phyloP scores from a whole-genome alignment of 768 basidiomycete species.

The Mycena metata region DNA sequence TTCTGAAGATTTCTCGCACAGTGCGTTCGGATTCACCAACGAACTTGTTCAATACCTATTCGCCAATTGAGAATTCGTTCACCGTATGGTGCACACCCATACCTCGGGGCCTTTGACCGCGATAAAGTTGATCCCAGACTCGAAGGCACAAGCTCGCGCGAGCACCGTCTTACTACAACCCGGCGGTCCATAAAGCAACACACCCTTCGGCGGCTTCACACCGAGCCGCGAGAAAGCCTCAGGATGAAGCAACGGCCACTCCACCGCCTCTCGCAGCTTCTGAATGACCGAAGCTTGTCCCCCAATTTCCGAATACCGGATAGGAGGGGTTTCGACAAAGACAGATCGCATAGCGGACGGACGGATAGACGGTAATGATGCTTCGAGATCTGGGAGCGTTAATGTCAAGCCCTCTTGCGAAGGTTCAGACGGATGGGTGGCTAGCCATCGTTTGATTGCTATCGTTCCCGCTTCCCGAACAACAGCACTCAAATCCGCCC shows the following conservation, averaged over 20 bases:
- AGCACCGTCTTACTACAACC: slow-evolving; percentile 98
- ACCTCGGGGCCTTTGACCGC: slow-evolving; percentile 99
- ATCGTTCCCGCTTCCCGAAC: slow-evolving; percentile 93
- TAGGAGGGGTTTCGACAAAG: slow-evolving; percentile 86
- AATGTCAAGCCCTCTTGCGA: slow-evolving; percentile 53
- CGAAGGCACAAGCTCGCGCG: slow-evolving; percentile 91
- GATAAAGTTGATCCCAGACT: slow-evolving; percentile 95
- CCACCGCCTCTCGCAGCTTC: slow-evolving; percentile 90
- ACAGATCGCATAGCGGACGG: slow-evolving; percentile 96
- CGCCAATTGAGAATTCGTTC: slow-evolving; percentile 3
- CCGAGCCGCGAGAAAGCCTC: slow-evolving; percentile 91
- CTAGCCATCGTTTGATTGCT: slow-evolving; percentile 89
- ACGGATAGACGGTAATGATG: slow-evolving; percentile 82
- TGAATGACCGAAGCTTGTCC: slow-evolving; percentile 87
- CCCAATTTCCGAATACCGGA: slow-evolving; percentile 90
- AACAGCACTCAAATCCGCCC: slow-evolving; percentile 93
- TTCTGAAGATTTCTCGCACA: slow-evolving; percentile 94
- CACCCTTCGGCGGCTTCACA: slow-evolving; percentile 88
- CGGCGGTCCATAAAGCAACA: slow-evolving; percentile 94
- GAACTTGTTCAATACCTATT: slow-evolving; percentile 94
- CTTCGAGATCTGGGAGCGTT: slow-evolving; percentile 71
- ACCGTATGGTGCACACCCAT: slow-evolving; percentile 39
- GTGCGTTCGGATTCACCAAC: slow-evolving; percentile 98
- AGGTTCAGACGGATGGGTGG: slow-evolving; percentile 39
- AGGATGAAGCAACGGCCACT: slow-evolving; percentile 93